These are phyloP conservation scores for Aegle marmelos DNA, from an alignment of 345 rosid genomes.

Conservation along the genomic window DNA sequence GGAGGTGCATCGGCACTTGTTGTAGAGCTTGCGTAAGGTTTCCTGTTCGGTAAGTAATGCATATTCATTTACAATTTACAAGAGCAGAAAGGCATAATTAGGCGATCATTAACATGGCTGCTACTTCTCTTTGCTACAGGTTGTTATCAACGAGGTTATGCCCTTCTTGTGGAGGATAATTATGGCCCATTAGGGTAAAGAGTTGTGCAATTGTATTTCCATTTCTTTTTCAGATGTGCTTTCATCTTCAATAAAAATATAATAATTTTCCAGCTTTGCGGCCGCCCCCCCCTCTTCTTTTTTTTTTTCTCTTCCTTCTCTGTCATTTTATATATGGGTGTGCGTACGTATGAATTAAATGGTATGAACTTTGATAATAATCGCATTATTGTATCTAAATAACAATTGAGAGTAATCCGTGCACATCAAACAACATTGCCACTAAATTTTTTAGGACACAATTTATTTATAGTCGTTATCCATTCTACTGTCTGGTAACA, in stretches of 20 bases:
- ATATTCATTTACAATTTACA: not conserved
- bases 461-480: no score
- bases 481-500: no score
- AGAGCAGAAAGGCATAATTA: no score
- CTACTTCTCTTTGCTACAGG: not conserved
- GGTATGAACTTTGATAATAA: not conserved
- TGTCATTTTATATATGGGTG: not conserved
- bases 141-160: not conserved
- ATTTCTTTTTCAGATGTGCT: not conserved
- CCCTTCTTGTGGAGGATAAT: not conserved
- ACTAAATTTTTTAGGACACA: no score
- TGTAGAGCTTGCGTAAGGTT: constrained; percentile 64
- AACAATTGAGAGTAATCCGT: no score
- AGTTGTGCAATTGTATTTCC: constrained; percentile 13
- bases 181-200: not conserved
- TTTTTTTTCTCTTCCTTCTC: not conserved
- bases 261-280: not conserved
- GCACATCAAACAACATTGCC: no score
- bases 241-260: not conserved
- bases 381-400: not conserved
- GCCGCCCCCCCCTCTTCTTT: no score
- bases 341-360: not conserved
- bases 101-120: not conserved
- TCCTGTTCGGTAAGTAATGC: constrained; percentile 20
- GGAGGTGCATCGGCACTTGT: constrained; percentile 96